Conservation (phyloP, 2,329 filamentous ascomycete species). For the Fusarium lateritium region DNA sequence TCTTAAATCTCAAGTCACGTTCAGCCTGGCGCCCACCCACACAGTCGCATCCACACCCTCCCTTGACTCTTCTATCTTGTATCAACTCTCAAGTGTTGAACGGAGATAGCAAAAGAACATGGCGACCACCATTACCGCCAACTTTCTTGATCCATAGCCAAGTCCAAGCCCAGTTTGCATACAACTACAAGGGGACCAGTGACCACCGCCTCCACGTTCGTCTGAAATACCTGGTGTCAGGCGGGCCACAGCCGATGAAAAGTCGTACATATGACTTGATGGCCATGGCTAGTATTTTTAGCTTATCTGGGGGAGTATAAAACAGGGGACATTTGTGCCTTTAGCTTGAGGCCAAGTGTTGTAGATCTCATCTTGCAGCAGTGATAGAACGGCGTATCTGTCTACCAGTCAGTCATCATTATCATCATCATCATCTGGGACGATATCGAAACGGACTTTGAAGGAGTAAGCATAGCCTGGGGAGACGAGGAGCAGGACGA, state of each 20-base stretch:
- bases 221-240: constrained; percentile 40
- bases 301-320: constrained; percentile 48
- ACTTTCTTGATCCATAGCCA: constrained; percentile 34
- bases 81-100: constrained; percentile 22
- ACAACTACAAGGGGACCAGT: constrained; percentile 32
- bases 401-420: neutral
- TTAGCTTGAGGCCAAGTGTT: constrained; percentile 22
- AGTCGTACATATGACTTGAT: constrained; percentile 48
- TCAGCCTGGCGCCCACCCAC: constrained; percentile 50
- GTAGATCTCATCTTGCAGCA: constrained; percentile 49
- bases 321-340: constrained; percentile 41
- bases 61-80: constrained; percentile 31
- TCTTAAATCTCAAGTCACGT: constrained; percentile 58
- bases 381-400: constrained; percentile 37
- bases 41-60: constrained; percentile 40
- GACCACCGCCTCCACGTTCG: constrained; percentile 39
- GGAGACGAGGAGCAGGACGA: constrained; percentile 35
- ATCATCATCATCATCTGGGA: constrained; percentile 13
- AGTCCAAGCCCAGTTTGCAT: constrained; percentile 31
- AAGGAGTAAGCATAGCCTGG: constrained; percentile 44
- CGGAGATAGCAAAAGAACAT: constrained; percentile 35
- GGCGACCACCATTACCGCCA: constrained; percentile 37
- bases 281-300: constrained; percentile 48
- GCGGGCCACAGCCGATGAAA: constrained; percentile 44
- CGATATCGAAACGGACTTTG: constrained; percentile 15